Evolutionary conservation across 2,329 filamentous ascomycete genomes (phyloP), one percentile per base, ranked within the genome.

Genomic region (Hypoxylon sp.): DNA sequence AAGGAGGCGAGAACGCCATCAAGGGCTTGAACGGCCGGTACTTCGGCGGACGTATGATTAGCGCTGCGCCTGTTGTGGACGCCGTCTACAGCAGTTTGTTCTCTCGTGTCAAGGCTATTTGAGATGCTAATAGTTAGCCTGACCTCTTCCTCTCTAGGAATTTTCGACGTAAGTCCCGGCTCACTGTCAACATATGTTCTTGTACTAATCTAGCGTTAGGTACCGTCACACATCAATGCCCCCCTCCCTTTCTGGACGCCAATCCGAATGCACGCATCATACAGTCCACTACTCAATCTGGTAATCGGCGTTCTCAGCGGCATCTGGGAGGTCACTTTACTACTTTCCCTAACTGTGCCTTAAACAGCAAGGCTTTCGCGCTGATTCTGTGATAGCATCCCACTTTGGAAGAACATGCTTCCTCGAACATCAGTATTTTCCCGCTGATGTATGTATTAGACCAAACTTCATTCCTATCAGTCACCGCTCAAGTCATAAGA

Each of bases 11-110:
- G 80, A 98, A 97, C 77, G 95, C 95, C 73, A 96, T 98, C 81
- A 96, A 97, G 79, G 95, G 95, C 75, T 88, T 99, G 67, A 98
- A 99, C 79, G 95, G 95, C 75, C 90, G 95, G 76, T 97, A 92
- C 80, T 99, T 99, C 80, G 95, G 93, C 76, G 92, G 92, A 74
- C 88, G 90, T 75, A 93, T 92, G 84, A 97, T 99, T 79, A 94
- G 91, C 77, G 95, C 94, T 73, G 91, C 93, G 69, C 95, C 94
- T 78, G 93, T 99, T 81, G 94, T 98, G 79, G 95, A 99, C 80
- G 94, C 94, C 75, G 93, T 99, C 82, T 99, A 98, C 88, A 95
- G 92, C 88, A 96, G 91, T 85, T 88, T 97, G 80, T 97, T 95
- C 84, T 91, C 91, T 79, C 90, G 91, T 78, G 92, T 91, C 73